Conservation (phyloP, 257 asterid genomes). For the Handroanthus guayacan region DNA sequence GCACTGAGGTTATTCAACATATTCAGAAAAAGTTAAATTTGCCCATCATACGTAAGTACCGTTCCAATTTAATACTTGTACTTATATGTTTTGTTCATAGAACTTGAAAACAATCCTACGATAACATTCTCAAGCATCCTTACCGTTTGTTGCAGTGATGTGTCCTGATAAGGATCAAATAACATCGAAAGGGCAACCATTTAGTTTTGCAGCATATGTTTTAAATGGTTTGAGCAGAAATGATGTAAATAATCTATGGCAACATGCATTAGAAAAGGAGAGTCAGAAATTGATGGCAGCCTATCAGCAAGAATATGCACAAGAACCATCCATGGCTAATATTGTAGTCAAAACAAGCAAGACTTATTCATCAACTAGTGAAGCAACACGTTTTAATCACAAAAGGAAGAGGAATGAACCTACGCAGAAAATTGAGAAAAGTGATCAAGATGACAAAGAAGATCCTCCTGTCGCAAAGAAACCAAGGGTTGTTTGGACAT, state of each 20-base stretch:
- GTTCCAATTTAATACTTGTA: neutral
- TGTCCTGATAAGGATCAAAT: slow-evolving; percentile 45
- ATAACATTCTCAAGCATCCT: neutral
- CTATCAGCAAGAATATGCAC: slow-evolving; percentile 29
- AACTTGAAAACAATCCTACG: neutral
- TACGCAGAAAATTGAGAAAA: slow-evolving; percentile 30
- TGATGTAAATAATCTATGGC: slow-evolving; percentile 52
- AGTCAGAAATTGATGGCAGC: slow-evolving; percentile 28
- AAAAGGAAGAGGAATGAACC: slow-evolving; percentile 37
- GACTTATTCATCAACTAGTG: slow-evolving; percentile 26
- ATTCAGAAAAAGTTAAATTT: slow-evolving; percentile 44
- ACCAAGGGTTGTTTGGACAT: slow-evolving; percentile 68
- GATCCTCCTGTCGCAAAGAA: slow-evolving; percentile 47
- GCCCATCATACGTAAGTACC: slow-evolving; percentile 55
- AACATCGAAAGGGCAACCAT: slow-evolving; percentile 41
- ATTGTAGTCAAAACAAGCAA: slow-evolving; percentile 35
- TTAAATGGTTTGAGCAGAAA: slow-evolving; percentile 36
- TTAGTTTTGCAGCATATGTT: slow-evolving; percentile 48
- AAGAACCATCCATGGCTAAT: slow-evolving; percentile 19
- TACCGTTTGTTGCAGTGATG: slow-evolving; percentile 50
- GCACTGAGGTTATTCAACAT: slow-evolving; percentile 39
- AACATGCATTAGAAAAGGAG: slow-evolving; percentile 44
- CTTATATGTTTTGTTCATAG: neutral
- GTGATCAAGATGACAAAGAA: slow-evolving; percentile 36
- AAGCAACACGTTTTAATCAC: neutral